phyloP scores from a whole-genome alignment of 164 flowering plant species.

The Magnolia changhungtana region DNA sequence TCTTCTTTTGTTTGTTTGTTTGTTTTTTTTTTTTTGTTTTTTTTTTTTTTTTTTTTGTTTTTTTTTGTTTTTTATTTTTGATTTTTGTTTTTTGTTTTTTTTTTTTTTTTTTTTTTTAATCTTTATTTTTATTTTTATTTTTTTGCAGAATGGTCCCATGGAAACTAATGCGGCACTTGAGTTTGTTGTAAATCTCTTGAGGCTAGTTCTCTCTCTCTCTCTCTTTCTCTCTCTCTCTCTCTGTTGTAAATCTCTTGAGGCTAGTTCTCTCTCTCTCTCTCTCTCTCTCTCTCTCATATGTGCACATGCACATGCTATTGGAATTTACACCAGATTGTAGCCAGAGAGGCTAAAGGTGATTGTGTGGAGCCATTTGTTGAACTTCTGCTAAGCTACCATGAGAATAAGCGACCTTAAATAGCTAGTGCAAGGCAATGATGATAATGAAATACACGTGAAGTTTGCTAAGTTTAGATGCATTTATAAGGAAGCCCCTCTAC shows the following conservation, averaged over 20 bases:
- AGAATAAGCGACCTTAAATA: background rate
- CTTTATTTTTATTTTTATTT: too few relatives aligned
- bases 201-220: conserved; percentile 2
- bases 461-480: background rate
- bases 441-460: background rate
- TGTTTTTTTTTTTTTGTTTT: too few relatives aligned
- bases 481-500: too few relatives aligned
- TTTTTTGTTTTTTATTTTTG: background rate
- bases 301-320: too few relatives aligned
- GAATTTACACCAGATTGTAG: too few relatives aligned
- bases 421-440: background rate
- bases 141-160: conserved; percentile 65
- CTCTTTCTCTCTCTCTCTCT: background rate
- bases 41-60: conserved; percentile 11
- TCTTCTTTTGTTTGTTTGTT: background rate
- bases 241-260: conserved; percentile 51
- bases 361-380: background rate
- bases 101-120: too few relatives aligned
- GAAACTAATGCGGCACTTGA: conserved; percentile 96
- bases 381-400: background rate
- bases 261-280: background rate
- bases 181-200: conserved; percentile 62
- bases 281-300: background rate
- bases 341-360: too few relatives aligned
- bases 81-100: conserved; percentile 8